Evolutionary conservation across 768 basidiomycete genomes (phyloP).

Genomic region (Hypholoma fasciculare): DNA sequence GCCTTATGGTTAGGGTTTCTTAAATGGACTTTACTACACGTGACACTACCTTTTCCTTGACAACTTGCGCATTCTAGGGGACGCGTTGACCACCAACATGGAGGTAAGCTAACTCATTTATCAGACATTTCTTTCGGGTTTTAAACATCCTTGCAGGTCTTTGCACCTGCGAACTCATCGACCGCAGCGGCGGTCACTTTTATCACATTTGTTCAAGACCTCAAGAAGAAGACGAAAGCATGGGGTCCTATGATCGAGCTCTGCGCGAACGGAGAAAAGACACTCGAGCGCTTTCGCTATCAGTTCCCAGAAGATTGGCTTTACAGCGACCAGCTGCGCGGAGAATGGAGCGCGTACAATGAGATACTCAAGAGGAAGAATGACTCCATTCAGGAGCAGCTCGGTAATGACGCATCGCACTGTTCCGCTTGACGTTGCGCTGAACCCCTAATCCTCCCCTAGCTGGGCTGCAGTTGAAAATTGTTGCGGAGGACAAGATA

Average conservation of each 20-base stretch:
- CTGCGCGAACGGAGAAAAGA: constrained; percentile 94
- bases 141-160: constrained; percentile 39
- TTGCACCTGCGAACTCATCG: constrained; percentile 82
- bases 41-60: constrained; percentile 21
- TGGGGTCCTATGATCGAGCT: constrained; percentile 97
- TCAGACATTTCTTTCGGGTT: constrained; percentile 1
- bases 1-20: constrained; percentile 17
- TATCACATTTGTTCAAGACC: constrained; percentile 99
- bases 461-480: constrained; percentile 98
- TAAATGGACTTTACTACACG: constrained; percentile 14
- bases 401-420: constrained; percentile 58
- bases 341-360: constrained; percentile 98
- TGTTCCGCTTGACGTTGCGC: background rate
- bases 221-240: constrained; percentile 94
- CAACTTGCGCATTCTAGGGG: constrained; percentile 18
- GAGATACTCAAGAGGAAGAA: constrained; percentile 98
- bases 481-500: constrained; percentile 99
- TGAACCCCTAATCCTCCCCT: background rate
- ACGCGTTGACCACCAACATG: constrained; percentile 44
- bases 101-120: constrained; percentile 33
- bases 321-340: constrained; percentile 94
- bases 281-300: constrained; percentile 94
- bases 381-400: constrained; percentile 96
- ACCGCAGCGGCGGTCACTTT: constrained; percentile 98
- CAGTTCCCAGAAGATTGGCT: constrained; percentile 98